Percentiles rank a stretch among this genome's conserved stretches.
phyloP scores from a whole-genome alignment of 768 basidiomycete genomes.

The Mycena pura region DNA sequence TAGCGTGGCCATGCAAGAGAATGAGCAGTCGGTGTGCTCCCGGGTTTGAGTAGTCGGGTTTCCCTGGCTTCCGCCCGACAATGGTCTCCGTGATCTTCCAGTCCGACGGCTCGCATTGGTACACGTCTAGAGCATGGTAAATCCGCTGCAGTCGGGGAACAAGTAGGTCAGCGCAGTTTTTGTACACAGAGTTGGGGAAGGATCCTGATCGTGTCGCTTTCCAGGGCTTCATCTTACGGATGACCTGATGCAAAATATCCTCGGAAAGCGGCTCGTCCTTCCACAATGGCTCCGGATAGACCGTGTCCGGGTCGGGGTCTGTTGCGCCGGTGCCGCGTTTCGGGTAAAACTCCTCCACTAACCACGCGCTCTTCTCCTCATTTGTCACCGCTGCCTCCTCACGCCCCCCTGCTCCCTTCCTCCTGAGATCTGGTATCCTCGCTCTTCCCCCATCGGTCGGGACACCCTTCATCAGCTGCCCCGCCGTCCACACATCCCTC shows the following conservation, averaged over 20 bases:
- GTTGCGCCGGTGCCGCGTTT: neutral
- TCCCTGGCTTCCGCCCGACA: slow-evolving; percentile 44
- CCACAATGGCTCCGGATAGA: neutral
- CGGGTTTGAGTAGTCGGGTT: slow-evolving; percentile 38
- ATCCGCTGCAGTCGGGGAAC: slow-evolving; percentile 24
- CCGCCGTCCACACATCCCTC: neutral
- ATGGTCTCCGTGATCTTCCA: slow-evolving; percentile 37
- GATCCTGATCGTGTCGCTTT: slow-evolving; percentile 35
- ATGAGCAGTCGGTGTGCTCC: slow-evolving; percentile 41
- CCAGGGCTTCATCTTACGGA: slow-evolving; percentile 27
- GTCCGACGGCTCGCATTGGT: slow-evolving; percentile 32
- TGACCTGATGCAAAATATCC: slow-evolving; percentile 1
- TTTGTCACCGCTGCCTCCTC: neutral
- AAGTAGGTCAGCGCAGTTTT: slow-evolving; percentile 9
- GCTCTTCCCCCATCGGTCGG: neutral
- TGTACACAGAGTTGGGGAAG: slow-evolving; percentile 32
- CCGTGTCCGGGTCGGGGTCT: neutral
- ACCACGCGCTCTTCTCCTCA: neutral
- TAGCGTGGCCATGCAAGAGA: slow-evolving; percentile 27
- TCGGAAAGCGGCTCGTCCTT: neutral
- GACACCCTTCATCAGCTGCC: neutral
- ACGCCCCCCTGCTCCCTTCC: neutral
- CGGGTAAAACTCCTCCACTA: neutral
- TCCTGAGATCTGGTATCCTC: neutral
- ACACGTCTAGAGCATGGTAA: slow-evolving; percentile 34